Evolutionary conservation across 78 protist species (phyloP).

Genomic region (slime mould (Dictyostelium discoideum)): dicty_2.7 NC_007090.3:973501-974000

Average conservation of each 20-base stretch:
- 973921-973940: neutral
- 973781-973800: neutral
- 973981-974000: constrained; percentile 14
- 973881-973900: neutral
- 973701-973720: too few species aligned
- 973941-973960: neutral
- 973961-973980: neutral
- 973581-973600: neutral
- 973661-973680: too few species aligned
- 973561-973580: neutral
- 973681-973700: too few species aligned
- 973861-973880: neutral
- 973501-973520: neutral
- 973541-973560: neutral
- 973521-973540: neutral
- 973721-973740: too few species aligned
- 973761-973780: neutral
- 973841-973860: constrained; percentile 21
- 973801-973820: neutral
- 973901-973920: neutral
- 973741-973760: neutral
- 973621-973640: too few species aligned
- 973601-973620: neutral
- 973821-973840: neutral
- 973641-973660: too few species aligned